Evolutionary conservation across 139 green algal species (phyloP).

Genomic region (Medakamo hakoo): DNA sequence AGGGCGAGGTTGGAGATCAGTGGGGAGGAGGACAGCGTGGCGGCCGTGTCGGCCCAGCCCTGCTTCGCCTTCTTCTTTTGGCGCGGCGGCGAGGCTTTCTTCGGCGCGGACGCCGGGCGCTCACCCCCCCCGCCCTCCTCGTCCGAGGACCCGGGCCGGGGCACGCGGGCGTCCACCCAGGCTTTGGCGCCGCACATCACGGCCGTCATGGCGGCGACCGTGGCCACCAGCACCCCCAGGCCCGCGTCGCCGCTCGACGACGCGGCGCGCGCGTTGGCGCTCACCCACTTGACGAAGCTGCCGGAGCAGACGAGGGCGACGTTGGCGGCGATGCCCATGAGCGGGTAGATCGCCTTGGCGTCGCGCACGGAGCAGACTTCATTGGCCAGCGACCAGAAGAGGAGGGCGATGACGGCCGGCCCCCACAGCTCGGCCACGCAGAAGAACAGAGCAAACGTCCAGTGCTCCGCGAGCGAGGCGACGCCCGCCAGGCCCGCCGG

Average conservation of each 20-base stretch:
- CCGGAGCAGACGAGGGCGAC: slow-evolving; percentile 45
- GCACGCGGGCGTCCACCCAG: slow-evolving; percentile 17
- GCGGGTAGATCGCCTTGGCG: slow-evolving; percentile 57
- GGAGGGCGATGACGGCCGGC: slow-evolving; percentile 58
- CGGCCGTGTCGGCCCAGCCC: slow-evolving; percentile 8
- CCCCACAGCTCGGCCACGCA: slow-evolving; percentile 72
- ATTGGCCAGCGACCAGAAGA: slow-evolving; percentile 65
- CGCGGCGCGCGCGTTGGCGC: slow-evolving; percentile 9
- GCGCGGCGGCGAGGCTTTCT: too few relatives aligned
- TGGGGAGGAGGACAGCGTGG: not conserved
- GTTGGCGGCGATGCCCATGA: slow-evolving; percentile 67
- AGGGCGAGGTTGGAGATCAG: slow-evolving; percentile 57
- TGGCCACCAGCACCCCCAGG: slow-evolving; percentile 34
- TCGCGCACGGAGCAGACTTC: slow-evolving; percentile 29
- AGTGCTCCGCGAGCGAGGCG: slow-evolving; percentile 36
- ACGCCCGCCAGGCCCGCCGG: slow-evolving; percentile 47
- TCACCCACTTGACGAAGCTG: slow-evolving; percentile 44
- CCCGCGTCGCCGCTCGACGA: not conserved
- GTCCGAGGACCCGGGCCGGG: too few relatives aligned
- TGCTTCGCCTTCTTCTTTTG: slow-evolving; percentile 42
- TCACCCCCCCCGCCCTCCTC: too few relatives aligned
- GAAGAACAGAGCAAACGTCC: slow-evolving; percentile 76
- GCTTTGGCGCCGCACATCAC: slow-evolving; percentile 44
- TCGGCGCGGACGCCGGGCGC: too few relatives aligned
- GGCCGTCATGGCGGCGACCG: slow-evolving; percentile 28